phyloP scores from a whole-genome alignment of 257 asterid species.

The Solanum habrochaites region DNA sequence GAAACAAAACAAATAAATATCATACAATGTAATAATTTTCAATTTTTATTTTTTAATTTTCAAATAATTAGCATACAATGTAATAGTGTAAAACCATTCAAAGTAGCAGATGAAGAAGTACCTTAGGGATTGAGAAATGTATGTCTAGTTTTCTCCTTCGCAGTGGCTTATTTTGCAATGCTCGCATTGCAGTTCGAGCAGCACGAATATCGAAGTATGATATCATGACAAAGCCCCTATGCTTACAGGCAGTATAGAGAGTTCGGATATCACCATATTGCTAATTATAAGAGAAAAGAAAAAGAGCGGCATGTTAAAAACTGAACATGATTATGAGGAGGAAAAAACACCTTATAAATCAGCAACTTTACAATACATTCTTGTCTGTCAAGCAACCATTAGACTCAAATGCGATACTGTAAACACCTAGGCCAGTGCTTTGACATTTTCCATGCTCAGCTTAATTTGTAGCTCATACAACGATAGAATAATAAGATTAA shows the following conservation, averaged over 20 bases:
- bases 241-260: constrained; percentile 61
- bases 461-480: not conserved
- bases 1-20: not conserved
- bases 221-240: constrained; percentile 79
- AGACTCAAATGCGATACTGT: not conserved
- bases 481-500: not conserved
- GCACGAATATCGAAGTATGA: constrained; percentile 72
- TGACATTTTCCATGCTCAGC: not conserved
- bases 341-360: not conserved
- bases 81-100: not conserved
- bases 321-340: not conserved
- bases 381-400: not conserved
- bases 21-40: not conserved
- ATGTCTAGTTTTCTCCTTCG: constrained; percentile 62
- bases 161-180: constrained; percentile 51
- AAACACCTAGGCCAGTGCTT: not conserved
- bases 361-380: not conserved
- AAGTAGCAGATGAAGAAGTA: not conserved
- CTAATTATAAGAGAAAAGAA: constrained; percentile 13
- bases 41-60: too few species aligned
- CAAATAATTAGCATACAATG: not conserved
- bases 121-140: constrained; percentile 82
- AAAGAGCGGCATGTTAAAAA: not conserved
- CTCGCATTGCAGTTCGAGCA: constrained; percentile 59
- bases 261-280: constrained; percentile 62